Base-by-base conservation (phyloP, 1,139 yeast species). In the Williopsis jadinii region DNA sequence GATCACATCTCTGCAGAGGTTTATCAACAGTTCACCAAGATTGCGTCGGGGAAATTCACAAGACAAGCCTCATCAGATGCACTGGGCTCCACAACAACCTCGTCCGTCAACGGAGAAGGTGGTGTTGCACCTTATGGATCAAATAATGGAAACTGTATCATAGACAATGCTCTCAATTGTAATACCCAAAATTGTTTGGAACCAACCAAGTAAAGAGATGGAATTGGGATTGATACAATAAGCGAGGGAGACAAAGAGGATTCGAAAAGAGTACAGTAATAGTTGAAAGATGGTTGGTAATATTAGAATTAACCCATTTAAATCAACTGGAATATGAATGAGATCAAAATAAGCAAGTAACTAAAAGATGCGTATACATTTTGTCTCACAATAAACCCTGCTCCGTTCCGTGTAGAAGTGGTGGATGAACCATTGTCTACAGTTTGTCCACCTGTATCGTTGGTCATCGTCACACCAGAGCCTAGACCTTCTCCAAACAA, bases 131-230 rank as follows among this genome's bases (percentile, higher is more conserved):
- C 58, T 2, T 64, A 65, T 40, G 68, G 68, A 14, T 48, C 66
- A 2, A 54, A 58, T 10, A 49, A 48, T n/a, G 55, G 49, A 26
- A 53, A 59, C 5, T 71, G 77, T 52, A 58, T 69, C 28, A 66
- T 71, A 27, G 76, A 72, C 50, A 69, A 70, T 12, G 66, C 67
- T 28, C 66, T 68, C 11, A 68, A 70, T 37, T 72, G 77, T 52
- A 68, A 70, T 42, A 58, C 73, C 3, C 57, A 58, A 35, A 61
- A 57, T 37, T 71, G 77, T 52, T 48, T 71, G 33, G 53, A 47
- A 26, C 40, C 44, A 15, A 28, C 27, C 9, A 12, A 36, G n/a
- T 33, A 28, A 33, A 8, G 26, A 14, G 30, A 28, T 28, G 30
- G n/a, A 5, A 11, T 3, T 28, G 12, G 12, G 5, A n/a, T 28